phyloP scores from a whole-genome alignment of 805 yeast species.

The Candida nonsorbophila region DNA sequence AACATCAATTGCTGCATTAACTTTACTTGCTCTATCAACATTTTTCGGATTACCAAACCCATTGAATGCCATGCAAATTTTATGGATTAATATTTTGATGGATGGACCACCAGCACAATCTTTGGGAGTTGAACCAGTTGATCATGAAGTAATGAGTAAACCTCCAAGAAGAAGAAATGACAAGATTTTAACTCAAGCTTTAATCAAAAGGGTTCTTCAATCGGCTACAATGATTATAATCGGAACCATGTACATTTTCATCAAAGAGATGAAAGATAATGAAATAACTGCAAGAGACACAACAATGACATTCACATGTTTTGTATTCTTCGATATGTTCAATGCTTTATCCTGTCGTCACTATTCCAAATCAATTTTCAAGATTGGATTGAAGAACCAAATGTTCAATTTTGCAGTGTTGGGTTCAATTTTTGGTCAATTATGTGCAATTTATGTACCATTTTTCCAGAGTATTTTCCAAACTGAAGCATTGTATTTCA shows the following conservation, averaged over 20 bases:
- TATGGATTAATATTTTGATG: slow-evolving; percentile 97
- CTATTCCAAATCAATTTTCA: slow-evolving; percentile 73
- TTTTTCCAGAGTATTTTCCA: slow-evolving; percentile 91
- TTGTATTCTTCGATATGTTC: slow-evolving; percentile 94
- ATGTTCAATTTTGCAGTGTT: slow-evolving; percentile 95
- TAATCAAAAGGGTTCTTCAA: slow-evolving; percentile 67
- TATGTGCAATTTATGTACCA: slow-evolving; percentile 90
- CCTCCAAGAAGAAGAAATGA: slow-evolving; percentile 94
- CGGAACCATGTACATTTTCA: slow-evolving; percentile 86
- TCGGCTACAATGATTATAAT: slow-evolving; percentile 71
- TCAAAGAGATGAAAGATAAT: slow-evolving; percentile 80
- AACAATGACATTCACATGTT: slow-evolving; percentile 97
- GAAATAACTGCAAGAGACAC: slow-evolving; percentile 91
- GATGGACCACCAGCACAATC: slow-evolving; percentile 99
- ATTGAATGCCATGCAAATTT: slow-evolving; percentile 94
- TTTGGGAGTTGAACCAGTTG: slow-evolving; percentile 95
- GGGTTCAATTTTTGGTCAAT: slow-evolving; percentile 82
- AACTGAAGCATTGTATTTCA: slow-evolving; percentile 78
- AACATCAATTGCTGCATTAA: slow-evolving; percentile 91
- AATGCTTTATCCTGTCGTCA: slow-evolving; percentile 94
- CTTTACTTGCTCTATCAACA: slow-evolving; percentile 83
- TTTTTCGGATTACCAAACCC: slow-evolving; percentile 88
- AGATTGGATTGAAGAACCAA: slow-evolving; percentile 72
- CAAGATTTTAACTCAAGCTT: slow-evolving; percentile 66
- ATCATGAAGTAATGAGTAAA: slow-evolving; percentile 87